A percentile compares a stretch with the other conserved stretches of the same genome.
These are phyloP conservation scores for Vaccinium darrowii DNA, from an alignment of 148 eudicot species.

Conservation along the genomic window DNA sequence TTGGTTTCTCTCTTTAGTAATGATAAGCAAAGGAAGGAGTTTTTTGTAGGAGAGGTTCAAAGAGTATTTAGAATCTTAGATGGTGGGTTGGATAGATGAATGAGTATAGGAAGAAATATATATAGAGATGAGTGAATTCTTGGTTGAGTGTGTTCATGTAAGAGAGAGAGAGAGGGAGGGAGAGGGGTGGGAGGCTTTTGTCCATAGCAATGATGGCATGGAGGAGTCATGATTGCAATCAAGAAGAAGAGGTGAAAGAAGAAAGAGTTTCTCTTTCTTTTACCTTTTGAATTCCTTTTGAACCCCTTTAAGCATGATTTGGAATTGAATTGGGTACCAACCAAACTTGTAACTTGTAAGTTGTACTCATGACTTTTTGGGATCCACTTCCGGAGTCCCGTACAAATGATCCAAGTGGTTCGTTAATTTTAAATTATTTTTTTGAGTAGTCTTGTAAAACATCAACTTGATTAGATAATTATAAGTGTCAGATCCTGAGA, in stretches of 20 bases:
- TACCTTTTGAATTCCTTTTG: not conserved
- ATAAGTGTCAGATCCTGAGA: too few relatives aligned
- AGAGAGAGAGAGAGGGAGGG: slow-evolving; percentile 15
- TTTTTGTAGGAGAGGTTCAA: not conserved
- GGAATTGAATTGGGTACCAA: too few relatives aligned
- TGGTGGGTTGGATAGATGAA: too few relatives aligned
- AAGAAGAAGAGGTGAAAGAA: slow-evolving; percentile 12
- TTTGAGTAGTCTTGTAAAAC: too few relatives aligned
- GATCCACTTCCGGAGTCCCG: too few relatives aligned
- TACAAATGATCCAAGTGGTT: too few relatives aligned
- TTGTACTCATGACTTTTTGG: too few relatives aligned
- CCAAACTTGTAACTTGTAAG: too few relatives aligned
- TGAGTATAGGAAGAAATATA: not conserved
- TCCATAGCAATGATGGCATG: slow-evolving; percentile 42
- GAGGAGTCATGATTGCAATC: slow-evolving; percentile 40
- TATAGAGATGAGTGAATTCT: slow-evolving; percentile 9
- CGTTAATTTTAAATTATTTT: too few relatives aligned
- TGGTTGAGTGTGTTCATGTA: not conserved
- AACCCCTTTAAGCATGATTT: too few relatives aligned
- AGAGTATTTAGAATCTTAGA: too few relatives aligned
- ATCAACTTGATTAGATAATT: too few relatives aligned
- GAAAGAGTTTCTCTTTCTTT: not conserved
- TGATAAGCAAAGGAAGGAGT: not conserved
- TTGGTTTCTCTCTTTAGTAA: not conserved
- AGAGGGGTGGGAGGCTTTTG: not conserved